Percentiles rank a stretch among this genome's conserved stretches.
Conservation (phyloP, 371 early-diverging fungal genomes). For the Mucor piriformis region DNA sequence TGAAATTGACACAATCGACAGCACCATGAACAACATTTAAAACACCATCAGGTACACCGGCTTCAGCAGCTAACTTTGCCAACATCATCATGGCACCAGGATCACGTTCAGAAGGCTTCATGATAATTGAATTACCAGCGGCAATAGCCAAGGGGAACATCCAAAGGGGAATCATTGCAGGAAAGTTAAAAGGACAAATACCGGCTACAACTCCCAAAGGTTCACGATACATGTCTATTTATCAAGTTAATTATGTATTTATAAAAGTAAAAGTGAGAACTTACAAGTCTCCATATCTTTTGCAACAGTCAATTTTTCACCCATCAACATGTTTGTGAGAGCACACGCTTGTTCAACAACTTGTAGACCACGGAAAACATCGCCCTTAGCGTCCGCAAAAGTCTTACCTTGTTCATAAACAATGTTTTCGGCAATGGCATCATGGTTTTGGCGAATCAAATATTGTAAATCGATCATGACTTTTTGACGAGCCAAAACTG, state of each 20-base stretch:
- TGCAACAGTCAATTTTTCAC: constrained; percentile 85
- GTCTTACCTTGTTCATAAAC: constrained; percentile 95
- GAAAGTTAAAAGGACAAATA: constrained; percentile 97
- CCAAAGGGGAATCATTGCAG: constrained; percentile 96
- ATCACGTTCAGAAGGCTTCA: constrained; percentile 88
- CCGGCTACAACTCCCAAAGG: constrained; percentile 96
- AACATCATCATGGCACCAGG: constrained; percentile 96
- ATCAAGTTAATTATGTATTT: neutral
- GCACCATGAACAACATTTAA: constrained; percentile 94
- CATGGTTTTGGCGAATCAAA: constrained; percentile 83
- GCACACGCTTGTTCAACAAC: constrained; percentile 92
- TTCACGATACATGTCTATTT: constrained; percentile 82
- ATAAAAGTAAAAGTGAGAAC: constrained; percentile 9
- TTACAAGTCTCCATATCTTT: constrained; percentile 93
- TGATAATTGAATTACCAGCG: constrained; percentile 29
- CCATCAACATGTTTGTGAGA: constrained; percentile 81
- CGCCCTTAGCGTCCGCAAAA: constrained; percentile 90
- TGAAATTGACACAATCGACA: constrained; percentile 88
- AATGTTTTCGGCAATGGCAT: constrained; percentile 84
- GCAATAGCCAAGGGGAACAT: constrained; percentile 86
- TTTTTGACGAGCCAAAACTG: constrained; percentile 83
- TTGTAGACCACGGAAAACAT: constrained; percentile 88
- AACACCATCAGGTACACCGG: constrained; percentile 95
- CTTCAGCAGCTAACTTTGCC: constrained; percentile 87
- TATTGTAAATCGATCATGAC: constrained; percentile 93